These are phyloP conservation scores for Paspalum vaginatum DNA, from an alignment of 176 grass and related monocot species.

Conservation along the genomic window DNA sequence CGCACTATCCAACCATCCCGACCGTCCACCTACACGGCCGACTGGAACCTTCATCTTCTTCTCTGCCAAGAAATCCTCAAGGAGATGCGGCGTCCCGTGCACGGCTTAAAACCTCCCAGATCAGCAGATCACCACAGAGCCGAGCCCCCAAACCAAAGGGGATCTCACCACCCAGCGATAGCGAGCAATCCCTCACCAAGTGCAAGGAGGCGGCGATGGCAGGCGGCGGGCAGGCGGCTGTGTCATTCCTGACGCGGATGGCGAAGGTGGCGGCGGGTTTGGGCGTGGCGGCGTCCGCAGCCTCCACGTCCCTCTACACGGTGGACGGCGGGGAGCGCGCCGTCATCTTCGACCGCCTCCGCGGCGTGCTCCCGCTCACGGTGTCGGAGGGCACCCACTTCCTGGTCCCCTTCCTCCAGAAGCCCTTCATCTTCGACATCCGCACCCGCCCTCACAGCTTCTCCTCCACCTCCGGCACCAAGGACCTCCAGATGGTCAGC, in stretches of 20 bases:
- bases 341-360: conserved; percentile 86
- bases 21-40: conserved; percentile 3
- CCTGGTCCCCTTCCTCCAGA: conserved; percentile 84
- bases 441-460: conserved; percentile 90
- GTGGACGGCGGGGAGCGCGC: conserved; percentile 90
- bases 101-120: conserved; percentile 16
- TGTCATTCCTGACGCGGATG: conserved; percentile 64
- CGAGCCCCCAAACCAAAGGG: neutral
- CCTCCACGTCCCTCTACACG: conserved; percentile 70
- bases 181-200: conserved; percentile 7
- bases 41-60: conserved; percentile 32
- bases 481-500: conserved; percentile 99
- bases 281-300: conserved; percentile 50
- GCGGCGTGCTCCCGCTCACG: conserved; percentile 64
- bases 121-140: neutral
- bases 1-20: neutral
- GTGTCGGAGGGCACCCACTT: conserved; percentile 88
- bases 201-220: conserved; percentile 24
- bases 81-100: conserved; percentile 27
- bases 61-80: conserved; percentile 39
- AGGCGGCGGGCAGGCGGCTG: conserved; percentile 60
- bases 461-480: conserved; percentile 87
- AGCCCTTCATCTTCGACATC: conserved; percentile 90
- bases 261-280: conserved; percentile 60
- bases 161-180: neutral